Evolutionary conservation across 495 filamentous ascomycete genomes (phyloP), one percentile per base, ranked within the genome.

Genomic region (Xylaria flabelliformis): DNA sequence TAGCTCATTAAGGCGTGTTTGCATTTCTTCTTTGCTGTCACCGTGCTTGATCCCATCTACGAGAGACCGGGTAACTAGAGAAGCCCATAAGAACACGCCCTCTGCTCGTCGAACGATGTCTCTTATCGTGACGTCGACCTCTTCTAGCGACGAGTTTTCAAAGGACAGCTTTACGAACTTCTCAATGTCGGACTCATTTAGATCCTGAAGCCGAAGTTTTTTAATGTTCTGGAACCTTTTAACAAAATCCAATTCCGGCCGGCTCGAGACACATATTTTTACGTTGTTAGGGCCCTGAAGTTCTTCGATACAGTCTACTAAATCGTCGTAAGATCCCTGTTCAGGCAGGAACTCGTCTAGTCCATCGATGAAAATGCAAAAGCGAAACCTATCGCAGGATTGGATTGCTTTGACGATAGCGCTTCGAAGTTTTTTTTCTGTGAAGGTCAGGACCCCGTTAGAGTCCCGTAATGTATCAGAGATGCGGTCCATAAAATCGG

Each of bases 321-420:
- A 17, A 48, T 64, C 10, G 32, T 64, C 8, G 42, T 64, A 64
- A 46, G 21, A 5, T 8, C 62, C 62, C 3, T 34, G 41, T 29
- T 39, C 8, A 8, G 36, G 6, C 36, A 39, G 36, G 36, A 39
- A 64, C 42, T 64, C 62, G 19, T 64, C 62, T 8, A 64, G 42
- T 19, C 62, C 62, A n/a, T 64, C 62, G 5, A 64, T 64, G 24
- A 64, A 64, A 42, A 64, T 41, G 15, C 62, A 64, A 13, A 64
- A 64, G 7, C 62, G 42, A 64, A n/a, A 10, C 0, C 24, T 26
- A 1, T 48, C 1, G n/a, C 62, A 29, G 12, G 24, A 64, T 29
- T 21, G 41, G 5, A 64, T 50, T 19, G 62, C 42, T n/a, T 48
- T n/a, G 24, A 26, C 7, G 9, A n/a, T 12, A 50, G 48, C 62